phyloP scores from a whole-genome alignment of 257 asterid species.

The Galeopsis tetrahit region DNA sequence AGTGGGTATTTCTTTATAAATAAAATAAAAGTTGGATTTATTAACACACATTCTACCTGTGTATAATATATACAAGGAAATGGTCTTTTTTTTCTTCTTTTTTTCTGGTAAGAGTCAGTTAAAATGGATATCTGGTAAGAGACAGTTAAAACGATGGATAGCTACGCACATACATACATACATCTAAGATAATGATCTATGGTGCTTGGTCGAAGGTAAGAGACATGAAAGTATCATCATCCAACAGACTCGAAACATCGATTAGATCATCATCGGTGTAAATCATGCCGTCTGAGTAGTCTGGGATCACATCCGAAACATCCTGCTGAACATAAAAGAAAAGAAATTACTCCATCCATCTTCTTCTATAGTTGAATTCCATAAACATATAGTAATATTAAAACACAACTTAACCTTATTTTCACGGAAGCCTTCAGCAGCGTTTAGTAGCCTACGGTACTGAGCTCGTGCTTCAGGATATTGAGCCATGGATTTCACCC shows the following conservation, averaged over 20 bases:
- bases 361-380: background rate
- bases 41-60: slow-evolving; percentile 21
- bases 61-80: slow-evolving; percentile 36
- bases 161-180: slow-evolving; percentile 23
- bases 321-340: slow-evolving; percentile 46
- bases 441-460: slow-evolving; percentile 84
- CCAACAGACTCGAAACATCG: slow-evolving; percentile 65
- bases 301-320: slow-evolving; percentile 42
- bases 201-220: slow-evolving; percentile 60
- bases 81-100: background rate
- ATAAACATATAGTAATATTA: background rate
- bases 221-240: slow-evolving; percentile 87
- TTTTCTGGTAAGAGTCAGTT: slow-evolving; percentile 21
- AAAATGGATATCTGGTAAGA: background rate
- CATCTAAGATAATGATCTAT: background rate
- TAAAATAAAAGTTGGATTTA: background rate
- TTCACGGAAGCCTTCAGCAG: slow-evolving; percentile 84
- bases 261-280: slow-evolving; percentile 69
- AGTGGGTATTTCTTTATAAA: background rate
- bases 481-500: slow-evolving; percentile 93
- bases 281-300: slow-evolving; percentile 44
- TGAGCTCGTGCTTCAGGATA: slow-evolving; percentile 92
- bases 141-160: background rate
- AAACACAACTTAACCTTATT: slow-evolving; percentile 56
- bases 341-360: background rate